Percentiles rank a stretch among this genome's conserved stretches.
phyloP scores from a whole-genome alignment of 2,329 filamentous ascomycete genomes.

The Fusarium lateritium region DNA sequence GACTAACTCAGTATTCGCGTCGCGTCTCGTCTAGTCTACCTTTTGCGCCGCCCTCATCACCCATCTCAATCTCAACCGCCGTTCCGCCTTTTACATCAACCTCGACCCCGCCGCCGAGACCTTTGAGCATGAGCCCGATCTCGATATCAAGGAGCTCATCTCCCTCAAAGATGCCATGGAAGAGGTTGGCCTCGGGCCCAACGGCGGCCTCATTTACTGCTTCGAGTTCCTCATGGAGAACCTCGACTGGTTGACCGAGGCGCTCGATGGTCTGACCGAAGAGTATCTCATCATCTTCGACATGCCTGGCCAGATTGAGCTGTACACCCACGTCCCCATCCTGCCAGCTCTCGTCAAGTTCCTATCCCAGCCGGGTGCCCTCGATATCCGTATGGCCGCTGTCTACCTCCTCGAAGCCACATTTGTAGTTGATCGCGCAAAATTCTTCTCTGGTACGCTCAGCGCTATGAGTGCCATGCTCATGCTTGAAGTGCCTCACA shows the following conservation, averaged over 20 bases:
- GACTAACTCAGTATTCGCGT: conserved; percentile 23
- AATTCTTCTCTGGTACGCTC: conserved; percentile 96
- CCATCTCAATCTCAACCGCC: conserved; percentile 88
- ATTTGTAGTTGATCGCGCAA: conserved; percentile 94
- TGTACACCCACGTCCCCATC: conserved; percentile 97
- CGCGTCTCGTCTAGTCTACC: conserved; percentile 74
- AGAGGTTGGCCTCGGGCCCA: conserved; percentile 90
- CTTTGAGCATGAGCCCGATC: conserved; percentile 91
- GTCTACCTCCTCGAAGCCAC: conserved; percentile 96
- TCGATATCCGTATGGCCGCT: conserved; percentile 94
- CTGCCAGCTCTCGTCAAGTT: conserved; percentile 87
- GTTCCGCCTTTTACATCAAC: conserved; percentile 98
- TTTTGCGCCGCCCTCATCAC: conserved; percentile 96
- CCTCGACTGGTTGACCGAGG: conserved; percentile 89
- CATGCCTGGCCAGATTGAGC: conserved; percentile 98
- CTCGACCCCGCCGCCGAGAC: conserved; percentile 95
- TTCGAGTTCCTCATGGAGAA: conserved; percentile 97
- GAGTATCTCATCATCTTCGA: conserved; percentile 98
- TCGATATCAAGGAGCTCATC: conserved; percentile 96
- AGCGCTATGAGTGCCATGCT: conserved; percentile 99
- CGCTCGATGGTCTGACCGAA: conserved; percentile 87
- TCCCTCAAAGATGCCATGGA: conserved; percentile 97
- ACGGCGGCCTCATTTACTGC: conserved; percentile 94
- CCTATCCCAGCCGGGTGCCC: conserved; percentile 81
- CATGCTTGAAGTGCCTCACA: conserved; percentile 96